These are phyloP conservation scores for Aureoboletus auriporus DNA, from an alignment of 768 basidiomycete genomes.

Conservation along the genomic window DNA sequence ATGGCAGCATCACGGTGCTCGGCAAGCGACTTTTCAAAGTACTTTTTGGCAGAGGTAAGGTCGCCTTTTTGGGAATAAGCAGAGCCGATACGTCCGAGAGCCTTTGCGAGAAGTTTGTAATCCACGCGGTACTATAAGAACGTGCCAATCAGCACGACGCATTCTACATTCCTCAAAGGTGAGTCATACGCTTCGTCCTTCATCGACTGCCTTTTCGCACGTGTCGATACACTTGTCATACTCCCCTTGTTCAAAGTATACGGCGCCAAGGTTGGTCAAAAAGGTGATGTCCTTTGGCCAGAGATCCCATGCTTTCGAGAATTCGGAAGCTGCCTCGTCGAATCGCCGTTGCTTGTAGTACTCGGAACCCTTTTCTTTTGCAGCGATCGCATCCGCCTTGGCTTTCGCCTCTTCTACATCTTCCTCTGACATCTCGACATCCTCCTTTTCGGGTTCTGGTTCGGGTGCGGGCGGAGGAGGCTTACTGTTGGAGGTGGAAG, in stretches of 20 bases:
- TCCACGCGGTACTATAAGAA: conserved; percentile 71
- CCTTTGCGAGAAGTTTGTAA: conserved; percentile 94
- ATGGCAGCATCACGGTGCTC: conserved; percentile 96
- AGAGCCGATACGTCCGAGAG: conserved; percentile 83
- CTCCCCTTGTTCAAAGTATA: conserved; percentile 90
- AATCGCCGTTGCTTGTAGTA: conserved; percentile 88
- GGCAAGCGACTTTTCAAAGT: conserved; percentile 87
- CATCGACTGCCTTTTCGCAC: conserved; percentile 95
- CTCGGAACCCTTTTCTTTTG: conserved; percentile 74
- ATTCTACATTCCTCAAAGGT: background rate
- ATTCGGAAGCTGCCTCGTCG: conserved; percentile 68
- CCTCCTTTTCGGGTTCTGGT: conserved; percentile 44
- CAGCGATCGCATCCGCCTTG: conserved; percentile 74
- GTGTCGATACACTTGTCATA: conserved; percentile 88
- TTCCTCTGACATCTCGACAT: conserved; percentile 63
- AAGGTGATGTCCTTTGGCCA: conserved; percentile 94
- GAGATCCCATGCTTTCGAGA: conserved; percentile 85
- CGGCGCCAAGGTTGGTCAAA: conserved; percentile 88
- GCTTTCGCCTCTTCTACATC: conserved; percentile 67
- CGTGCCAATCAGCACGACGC: background rate
- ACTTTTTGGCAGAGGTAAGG: conserved; percentile 75
- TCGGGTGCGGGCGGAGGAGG: conserved; percentile 39
- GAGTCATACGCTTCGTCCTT: conserved; percentile 68
- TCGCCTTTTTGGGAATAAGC: conserved; percentile 83
- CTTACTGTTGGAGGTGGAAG: conserved; percentile 38